Evolutionary conservation across 208 protist genomes (phyloP), one percentile per base, ranked within the genome.

Genomic region (Crithidia brevicula): DNA sequence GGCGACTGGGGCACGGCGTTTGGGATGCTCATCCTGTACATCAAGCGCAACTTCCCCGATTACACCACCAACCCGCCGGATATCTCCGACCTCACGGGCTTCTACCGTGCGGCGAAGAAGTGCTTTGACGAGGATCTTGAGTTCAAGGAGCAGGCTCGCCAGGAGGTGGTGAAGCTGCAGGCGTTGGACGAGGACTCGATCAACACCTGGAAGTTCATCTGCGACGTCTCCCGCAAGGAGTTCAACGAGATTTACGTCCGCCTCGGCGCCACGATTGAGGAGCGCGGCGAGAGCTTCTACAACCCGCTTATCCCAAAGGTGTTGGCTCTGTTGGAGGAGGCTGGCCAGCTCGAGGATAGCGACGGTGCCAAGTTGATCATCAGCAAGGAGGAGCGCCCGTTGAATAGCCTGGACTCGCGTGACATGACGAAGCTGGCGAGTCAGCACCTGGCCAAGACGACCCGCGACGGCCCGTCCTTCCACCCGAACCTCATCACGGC

Each of bases 1-100:
- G 98, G 98, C 50, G 98, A 99, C 82, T 99, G 98, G 97, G 98
- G 98, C 63, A 99, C 98, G 30, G 96, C 98, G 43, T 99, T 99
- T 85, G 98, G 98, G 38, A 99, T 99, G 97, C 89, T 99, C 43
- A 98, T 99, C 72, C 82, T 97, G 28, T 97, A 98, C 83, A 83
- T 99, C 30, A 98, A 98, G 83, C 87, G 91, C 64, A 83, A 95
- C 68, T 94, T 79, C 74, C 94, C 97, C 38, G 85, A 98, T 71
- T 98, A 91, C 81, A 71, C 92, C 50, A 82, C 67, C 13, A 89
- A 89, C 46, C 84, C 85, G 18, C 96, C 93, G 46, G 85, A 95
- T 60, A 99, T 99, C 57, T 83, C 81, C 16, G 92, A 99, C 67
- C 89, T 99, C 53, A 97, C 93, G 20, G 73, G 27, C 22, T 98